phyloP scores from a whole-genome alignment of 176 grass and related monocot genomes.

The Avena sativa region DNA sequence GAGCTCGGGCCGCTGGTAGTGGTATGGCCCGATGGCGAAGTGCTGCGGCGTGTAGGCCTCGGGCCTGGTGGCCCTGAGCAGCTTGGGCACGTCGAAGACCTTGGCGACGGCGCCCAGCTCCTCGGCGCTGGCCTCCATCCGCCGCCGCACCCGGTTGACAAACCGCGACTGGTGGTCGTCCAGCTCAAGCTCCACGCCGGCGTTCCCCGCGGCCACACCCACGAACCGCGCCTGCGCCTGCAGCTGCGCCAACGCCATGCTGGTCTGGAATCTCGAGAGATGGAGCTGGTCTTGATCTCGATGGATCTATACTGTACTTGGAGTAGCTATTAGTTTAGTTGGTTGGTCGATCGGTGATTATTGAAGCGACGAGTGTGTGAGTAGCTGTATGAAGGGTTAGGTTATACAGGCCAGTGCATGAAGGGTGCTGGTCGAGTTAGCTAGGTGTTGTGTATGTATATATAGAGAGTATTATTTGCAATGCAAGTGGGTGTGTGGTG shows the following conservation, averaged over 20 bases:
- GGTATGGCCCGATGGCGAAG: constrained; percentile 76
- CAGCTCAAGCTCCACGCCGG: constrained; percentile 25
- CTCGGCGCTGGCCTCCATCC: constrained; percentile 51
- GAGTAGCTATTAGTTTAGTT: background rate
- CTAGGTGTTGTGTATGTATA: background rate
- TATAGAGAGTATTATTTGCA: background rate
- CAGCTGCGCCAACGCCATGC: constrained; percentile 36
- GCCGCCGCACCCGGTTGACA: constrained; percentile 64
- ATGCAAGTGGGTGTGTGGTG: background rate
- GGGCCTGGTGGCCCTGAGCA: constrained; percentile 48
- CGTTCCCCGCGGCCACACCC: constrained; percentile 27
- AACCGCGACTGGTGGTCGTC: constrained; percentile 63
- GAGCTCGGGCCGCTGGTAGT: constrained; percentile 74
- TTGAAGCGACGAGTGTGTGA: background rate
- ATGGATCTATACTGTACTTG: background rate
- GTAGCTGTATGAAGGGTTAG: background rate
- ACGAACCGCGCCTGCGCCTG: constrained; percentile 41
- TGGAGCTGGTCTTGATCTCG: background rate
- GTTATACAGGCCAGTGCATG: background rate
- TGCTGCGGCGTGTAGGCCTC: constrained; percentile 79
- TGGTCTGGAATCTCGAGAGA: background rate
- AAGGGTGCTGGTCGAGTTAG: background rate
- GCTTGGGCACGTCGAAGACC: constrained; percentile 68
- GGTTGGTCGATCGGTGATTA: background rate
- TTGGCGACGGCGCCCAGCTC: constrained; percentile 56